Evolutionary conservation across 306 rosid genomes (phyloP).

Genomic region (Quercus cerris): DNA sequence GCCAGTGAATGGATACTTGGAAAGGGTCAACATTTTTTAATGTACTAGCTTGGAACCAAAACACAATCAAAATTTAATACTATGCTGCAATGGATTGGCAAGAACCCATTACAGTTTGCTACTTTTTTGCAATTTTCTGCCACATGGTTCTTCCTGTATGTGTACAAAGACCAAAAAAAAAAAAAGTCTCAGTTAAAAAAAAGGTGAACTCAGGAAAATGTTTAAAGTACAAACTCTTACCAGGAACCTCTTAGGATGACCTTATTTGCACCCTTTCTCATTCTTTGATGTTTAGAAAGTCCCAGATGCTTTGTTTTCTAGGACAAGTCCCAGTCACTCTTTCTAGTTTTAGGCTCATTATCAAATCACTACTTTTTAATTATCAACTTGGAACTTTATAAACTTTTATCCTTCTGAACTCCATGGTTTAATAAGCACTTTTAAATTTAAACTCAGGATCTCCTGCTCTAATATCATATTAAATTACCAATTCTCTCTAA

Average conservation of each 20-base stretch:
- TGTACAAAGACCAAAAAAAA: background rate
- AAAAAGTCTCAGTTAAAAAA: background rate
- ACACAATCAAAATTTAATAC: constrained; percentile 4
- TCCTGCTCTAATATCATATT: no score
- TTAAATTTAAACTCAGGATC: no score
- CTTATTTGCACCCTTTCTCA: background rate
- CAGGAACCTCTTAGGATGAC: background rate
- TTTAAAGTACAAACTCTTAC: background rate
- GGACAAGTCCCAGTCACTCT: background rate
- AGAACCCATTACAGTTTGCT: background rate
- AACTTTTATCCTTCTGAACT: background rate
- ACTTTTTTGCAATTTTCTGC: background rate
- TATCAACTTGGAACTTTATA: background rate
- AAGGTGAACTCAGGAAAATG: background rate
- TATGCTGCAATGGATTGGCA: constrained; percentile 5
- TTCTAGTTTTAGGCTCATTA: background rate
- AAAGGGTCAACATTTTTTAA: constrained; percentile 10
- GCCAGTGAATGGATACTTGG: constrained; percentile 2
- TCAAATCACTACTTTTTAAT: background rate
- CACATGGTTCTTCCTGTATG: background rate
- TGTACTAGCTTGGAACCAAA: background rate
- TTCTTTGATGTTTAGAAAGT: background rate
- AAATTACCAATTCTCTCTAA: no score
- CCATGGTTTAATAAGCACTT: constrained; percentile 4
- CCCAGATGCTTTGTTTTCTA: background rate